Conservation (phyloP, 441 rosid species). For the Manihot esculenta region DNA sequence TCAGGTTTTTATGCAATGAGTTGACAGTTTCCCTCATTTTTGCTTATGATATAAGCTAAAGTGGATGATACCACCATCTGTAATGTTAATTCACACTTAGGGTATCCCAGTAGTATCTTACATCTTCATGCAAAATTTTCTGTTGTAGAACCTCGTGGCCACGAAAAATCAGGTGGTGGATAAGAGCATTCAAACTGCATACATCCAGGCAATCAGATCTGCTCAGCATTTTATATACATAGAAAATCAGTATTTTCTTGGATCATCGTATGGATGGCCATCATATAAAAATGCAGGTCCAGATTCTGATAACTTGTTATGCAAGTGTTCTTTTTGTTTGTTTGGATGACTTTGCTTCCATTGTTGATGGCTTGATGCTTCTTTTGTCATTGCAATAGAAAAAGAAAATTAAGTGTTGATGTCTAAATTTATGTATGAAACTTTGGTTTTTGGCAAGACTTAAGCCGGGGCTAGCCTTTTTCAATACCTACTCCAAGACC, state of each 20-base stretch:
- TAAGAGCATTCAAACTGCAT: conserved; percentile 45
- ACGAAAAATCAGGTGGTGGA: conserved; percentile 26
- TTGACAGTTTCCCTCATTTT: background rate
- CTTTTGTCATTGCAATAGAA: too few relatives aligned
- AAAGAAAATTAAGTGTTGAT: too few relatives aligned
- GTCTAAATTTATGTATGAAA: background rate
- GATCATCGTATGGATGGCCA: conserved; percentile 41
- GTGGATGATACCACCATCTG: background rate
- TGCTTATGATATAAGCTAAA: background rate
- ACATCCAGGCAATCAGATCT: conserved; percentile 47
- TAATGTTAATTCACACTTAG: background rate
- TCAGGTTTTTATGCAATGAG: conserved; percentile 51
- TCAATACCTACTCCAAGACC: background rate
- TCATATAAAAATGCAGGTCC: conserved; percentile 32
- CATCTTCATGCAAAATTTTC: background rate
- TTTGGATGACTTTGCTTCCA: background rate
- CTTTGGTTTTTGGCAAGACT: background rate
- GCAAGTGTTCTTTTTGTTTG: background rate
- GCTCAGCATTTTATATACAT: conserved; percentile 48
- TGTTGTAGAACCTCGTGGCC: conserved; percentile 21
- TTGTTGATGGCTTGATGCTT: background rate
- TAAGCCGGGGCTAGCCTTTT: too few relatives aligned
- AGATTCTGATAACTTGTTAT: background rate
- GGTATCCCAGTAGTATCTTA: background rate
- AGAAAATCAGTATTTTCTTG: conserved; percentile 49